A percentile compares a stretch with the other conserved stretches of the same genome.
Conservation (phyloP, 1,284 basidiomycete species). For the Melanopsichium pennsylvanicum region DNA sequence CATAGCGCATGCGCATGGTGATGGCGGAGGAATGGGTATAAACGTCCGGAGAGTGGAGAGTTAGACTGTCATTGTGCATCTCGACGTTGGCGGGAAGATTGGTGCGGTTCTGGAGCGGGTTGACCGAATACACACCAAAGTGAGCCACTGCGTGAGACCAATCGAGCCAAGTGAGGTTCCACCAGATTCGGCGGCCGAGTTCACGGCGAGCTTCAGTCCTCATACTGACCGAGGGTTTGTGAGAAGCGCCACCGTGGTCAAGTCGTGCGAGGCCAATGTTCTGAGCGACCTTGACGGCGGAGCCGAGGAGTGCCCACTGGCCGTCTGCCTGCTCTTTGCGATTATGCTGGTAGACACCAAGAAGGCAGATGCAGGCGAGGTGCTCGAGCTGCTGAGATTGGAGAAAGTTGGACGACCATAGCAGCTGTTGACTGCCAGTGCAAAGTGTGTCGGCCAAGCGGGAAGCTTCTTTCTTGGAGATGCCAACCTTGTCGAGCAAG, state of each 20-base stretch:
- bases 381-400: constrained; percentile 58
- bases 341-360: constrained; percentile 62
- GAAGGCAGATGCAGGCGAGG: constrained; percentile 56
- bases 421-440: constrained; percentile 52
- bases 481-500: constrained; percentile 32
- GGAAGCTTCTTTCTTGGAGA: constrained; percentile 37
- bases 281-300: constrained; percentile 54
- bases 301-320: constrained; percentile 58
- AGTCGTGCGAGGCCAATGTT: constrained; percentile 41
- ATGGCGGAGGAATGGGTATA: constrained; percentile 48
- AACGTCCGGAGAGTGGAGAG: constrained; percentile 31
- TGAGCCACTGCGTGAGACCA: constrained; percentile 60
- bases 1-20: constrained; percentile 42
- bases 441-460: constrained; percentile 51
- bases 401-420: constrained; percentile 59
- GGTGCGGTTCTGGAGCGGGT: constrained; percentile 57
- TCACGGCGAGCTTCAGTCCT: constrained; percentile 48
- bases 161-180: constrained; percentile 57
- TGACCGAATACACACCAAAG: constrained; percentile 56
- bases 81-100: constrained; percentile 56
- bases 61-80: constrained; percentile 45
- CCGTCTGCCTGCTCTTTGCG: constrained; percentile 58
- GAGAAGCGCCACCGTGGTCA: constrained; percentile 25
- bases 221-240: constrained; percentile 20
- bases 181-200: constrained; percentile 60